A percentile compares a stretch with the other conserved stretches of the same genome.
Evolutionary conservation across 2,329 filamentous ascomycete species (phyloP).

Genomic region (Diplodia sapinea): DNA sequence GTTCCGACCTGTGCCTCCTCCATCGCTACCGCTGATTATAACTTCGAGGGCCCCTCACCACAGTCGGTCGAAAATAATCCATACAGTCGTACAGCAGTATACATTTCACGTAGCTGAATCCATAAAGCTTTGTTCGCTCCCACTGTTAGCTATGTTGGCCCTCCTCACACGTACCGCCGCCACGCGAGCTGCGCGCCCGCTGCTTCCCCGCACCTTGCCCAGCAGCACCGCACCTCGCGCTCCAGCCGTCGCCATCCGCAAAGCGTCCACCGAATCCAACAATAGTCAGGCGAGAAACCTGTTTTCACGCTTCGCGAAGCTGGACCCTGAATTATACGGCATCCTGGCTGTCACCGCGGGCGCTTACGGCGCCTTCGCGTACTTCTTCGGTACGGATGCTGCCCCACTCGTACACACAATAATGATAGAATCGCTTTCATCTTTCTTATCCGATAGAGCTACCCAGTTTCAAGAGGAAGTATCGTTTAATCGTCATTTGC

Average conservation of each 20-base stretch:
- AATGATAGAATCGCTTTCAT: no score
- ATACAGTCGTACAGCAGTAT: not conserved
- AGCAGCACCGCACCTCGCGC: not conserved
- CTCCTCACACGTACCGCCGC: not conserved
- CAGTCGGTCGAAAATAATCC: not conserved
- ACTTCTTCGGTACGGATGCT: not conserved
- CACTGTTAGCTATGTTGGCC: not conserved
- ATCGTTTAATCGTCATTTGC: no score
- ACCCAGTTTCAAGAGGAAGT: no score
- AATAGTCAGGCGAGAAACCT: not conserved
- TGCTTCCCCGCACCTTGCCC: constrained; percentile 10
- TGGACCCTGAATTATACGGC: constrained; percentile 10
- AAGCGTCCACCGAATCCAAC: not conserved
- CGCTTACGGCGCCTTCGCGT: constrained; percentile 3
- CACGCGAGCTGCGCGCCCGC: constrained; percentile 3
- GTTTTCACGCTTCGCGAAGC: constrained; percentile 9
- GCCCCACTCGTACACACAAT: no score
- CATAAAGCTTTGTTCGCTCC: not conserved
- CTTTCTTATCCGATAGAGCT: no score
- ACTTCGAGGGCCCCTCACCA: not conserved
- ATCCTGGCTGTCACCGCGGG: constrained; percentile 8
- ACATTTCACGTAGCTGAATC: not conserved
- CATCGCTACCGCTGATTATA: constrained; percentile 5
- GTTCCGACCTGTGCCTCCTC: not conserved
- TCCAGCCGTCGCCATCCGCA: not conserved